Conservation (phyloP, 2,329 filamentous ascomycete genomes). For the Aureobasidium leucospermi region DNA sequence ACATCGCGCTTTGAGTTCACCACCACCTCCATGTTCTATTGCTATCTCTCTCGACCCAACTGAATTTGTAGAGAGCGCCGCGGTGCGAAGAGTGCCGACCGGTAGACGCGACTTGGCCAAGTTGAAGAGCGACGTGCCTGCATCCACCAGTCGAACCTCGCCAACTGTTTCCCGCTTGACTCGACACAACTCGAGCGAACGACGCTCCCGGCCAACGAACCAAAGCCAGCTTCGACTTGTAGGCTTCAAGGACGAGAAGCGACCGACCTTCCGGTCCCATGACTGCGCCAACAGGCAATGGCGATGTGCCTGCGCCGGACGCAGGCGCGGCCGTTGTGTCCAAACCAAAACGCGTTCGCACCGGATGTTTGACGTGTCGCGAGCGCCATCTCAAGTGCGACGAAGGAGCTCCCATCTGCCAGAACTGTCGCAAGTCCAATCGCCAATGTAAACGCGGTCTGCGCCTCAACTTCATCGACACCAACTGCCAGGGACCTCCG, state of each 20-base stretch:
- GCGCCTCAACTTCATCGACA: conserved; percentile 85
- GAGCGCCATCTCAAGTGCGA: conserved; percentile 90
- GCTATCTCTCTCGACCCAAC: not conserved
- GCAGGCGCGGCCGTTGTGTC: conserved; percentile 28
- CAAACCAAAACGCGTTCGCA: conserved; percentile 81
- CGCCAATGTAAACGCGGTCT: conserved; percentile 79
- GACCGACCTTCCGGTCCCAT: conserved; percentile 1
- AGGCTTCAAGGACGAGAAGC: not conserved
- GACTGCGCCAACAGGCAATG: conserved; percentile 19
- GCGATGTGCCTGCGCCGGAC: conserved; percentile 22
- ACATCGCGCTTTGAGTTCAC: conserved; percentile 6
- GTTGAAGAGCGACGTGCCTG: not conserved
- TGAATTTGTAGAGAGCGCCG: not conserved
- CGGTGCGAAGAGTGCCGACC: not conserved
- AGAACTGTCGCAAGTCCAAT: conserved; percentile 85
- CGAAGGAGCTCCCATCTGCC: conserved; percentile 57
- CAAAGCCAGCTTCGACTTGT: not conserved
- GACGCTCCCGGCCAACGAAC: not conserved
- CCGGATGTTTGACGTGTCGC: conserved; percentile 83
- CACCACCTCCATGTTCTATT: conserved; percentile 1
- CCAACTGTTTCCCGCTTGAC: not conserved
- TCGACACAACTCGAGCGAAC: conserved; percentile 2
- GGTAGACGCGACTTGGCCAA: conserved; percentile 4
- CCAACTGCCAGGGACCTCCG: conserved; percentile 62
- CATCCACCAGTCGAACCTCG: not conserved